These are phyloP conservation scores for Lathyrus oleraceus DNA, from an alignment of 306 rosid genomes.

Conservation along the genomic window DNA sequence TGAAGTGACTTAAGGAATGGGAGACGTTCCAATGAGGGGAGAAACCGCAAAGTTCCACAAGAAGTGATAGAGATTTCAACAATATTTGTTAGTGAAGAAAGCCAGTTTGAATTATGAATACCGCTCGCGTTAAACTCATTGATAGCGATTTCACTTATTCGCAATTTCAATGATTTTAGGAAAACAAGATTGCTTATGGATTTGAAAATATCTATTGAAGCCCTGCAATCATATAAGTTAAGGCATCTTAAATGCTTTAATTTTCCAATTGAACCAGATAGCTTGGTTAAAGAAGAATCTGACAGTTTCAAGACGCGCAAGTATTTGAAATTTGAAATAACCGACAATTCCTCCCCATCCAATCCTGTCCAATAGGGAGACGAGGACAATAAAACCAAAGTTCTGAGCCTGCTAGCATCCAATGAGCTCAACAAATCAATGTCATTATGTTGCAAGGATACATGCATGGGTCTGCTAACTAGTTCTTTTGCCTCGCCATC, in stretches of 20 bases:
- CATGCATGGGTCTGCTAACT: not conserved
- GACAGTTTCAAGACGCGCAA: not conserved
- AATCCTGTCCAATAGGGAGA: not conserved
- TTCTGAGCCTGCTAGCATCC: not conserved
- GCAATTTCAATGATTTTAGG: not conserved
- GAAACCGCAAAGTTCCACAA: not conserved
- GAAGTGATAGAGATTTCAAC: not conserved
- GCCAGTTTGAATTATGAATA: not conserved
- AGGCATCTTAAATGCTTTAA: not conserved
- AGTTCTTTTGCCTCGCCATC: not conserved
- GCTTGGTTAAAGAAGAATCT: not conserved
- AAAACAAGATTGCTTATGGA: not conserved
- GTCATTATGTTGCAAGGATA: not conserved
- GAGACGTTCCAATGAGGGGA: not conserved
- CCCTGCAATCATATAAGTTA: not conserved
- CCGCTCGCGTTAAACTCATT: not conserved
- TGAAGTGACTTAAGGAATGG: not conserved
- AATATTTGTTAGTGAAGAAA: not conserved
- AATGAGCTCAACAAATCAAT: not conserved
- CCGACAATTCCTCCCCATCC: not conserved
- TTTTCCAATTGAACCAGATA: conserved; percentile 5
- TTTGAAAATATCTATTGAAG: not conserved
- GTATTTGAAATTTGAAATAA: not conserved
- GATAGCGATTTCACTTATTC: not conserved
- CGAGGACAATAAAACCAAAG: not conserved